Conservation (phyloP, 2,329 filamentous ascomycete species). For the Pseudopithomyces maydicus region DNA sequence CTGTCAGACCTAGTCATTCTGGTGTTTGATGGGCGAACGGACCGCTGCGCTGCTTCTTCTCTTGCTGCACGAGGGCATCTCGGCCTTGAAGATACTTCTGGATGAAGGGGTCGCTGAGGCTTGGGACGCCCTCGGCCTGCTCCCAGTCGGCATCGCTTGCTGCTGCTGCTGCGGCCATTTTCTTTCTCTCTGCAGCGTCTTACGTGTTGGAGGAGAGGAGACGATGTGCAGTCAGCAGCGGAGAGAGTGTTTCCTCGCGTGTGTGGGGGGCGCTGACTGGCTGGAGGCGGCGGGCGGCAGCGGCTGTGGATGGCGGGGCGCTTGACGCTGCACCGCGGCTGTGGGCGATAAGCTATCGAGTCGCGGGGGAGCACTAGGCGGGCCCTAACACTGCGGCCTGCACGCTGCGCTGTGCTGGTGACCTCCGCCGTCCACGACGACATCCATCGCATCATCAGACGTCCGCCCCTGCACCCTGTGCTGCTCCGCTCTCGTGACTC, state of each 20-base stretch:
- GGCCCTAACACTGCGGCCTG: not conserved
- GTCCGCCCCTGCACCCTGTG: not conserved
- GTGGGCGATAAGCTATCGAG: not conserved
- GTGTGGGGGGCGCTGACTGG: no score
- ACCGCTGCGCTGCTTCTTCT: constrained; percentile 84
- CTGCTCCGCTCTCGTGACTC: not conserved
- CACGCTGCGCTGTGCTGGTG: constrained; percentile 6
- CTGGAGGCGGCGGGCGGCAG: no score
- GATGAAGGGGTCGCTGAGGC: constrained; percentile 72
- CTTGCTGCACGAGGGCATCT: constrained; percentile 75
- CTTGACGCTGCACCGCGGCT: no score
- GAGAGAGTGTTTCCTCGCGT: no score
- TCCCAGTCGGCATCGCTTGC: constrained; percentile 45
- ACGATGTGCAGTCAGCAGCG: no score
- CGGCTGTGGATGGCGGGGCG: no score
- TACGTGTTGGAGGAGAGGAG: no score
- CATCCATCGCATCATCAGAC: constrained; percentile 27
- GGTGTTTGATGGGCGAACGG: constrained; percentile 31
- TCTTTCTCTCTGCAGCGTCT: not conserved
- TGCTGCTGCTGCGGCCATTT: constrained; percentile 25
- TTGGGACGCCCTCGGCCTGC: constrained; percentile 48
- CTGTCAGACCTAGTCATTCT: constrained; percentile 30
- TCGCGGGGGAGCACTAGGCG: not conserved
- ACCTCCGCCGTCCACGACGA: not conserved
- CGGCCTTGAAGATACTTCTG: constrained; percentile 80